Base-by-base conservation (phyloP, 2,329 filamentous ascomycete genomes). In the Calonectria multiphialidica region DNA sequence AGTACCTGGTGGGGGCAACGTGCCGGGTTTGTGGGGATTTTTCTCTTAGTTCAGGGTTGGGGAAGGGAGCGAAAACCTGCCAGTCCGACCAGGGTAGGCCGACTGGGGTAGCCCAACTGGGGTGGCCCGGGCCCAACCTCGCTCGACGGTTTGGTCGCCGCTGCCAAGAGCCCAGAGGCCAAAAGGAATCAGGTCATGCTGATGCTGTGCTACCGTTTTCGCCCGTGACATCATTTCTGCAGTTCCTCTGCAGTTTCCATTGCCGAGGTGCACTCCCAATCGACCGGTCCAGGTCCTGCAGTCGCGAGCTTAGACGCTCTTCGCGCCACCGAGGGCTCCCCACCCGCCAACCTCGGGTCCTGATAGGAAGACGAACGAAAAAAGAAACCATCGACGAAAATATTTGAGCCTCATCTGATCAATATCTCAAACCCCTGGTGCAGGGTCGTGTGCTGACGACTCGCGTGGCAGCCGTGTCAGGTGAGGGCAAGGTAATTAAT, bases 381-480 rank as follows among this genome's bases (percentile, higher is more conserved):
- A 47, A 69, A 18, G 25, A 57, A 57, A 25, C n/a, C n/a, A n/a
- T n/a, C n/a, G 33, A 57, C 35, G 53, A 57, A 37, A 57, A 57
- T 57, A 10, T 21, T 64, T 69, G 47, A 64, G 67, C 59, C 59
- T 69, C 66, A 64, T 64, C 57, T 63, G 66, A 64, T 57, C 47
- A 23, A 30, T 47, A 35, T 45, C 47, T 42, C 30, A 18, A 25
- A 28, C 25, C 23, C 37, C 21, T 53, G 6, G n/a, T 23, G 25
- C 35, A 49, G 28, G 57, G 18, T 18, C 12, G 21, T 28, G 21
- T 25, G 33, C 16, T 44, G 10, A 50, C 53, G 16, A 61, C 21
- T 61, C 45, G 13, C 18, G 47, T 40, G n/a, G n/a, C 30, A 35
- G 30, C 21, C n/a, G 30, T 57, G 50, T 57, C 53, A 57, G 53